Evolutionary conservation across 176 grass and related monocot genomes (phyloP).

Genomic region (Elaeis guineensis): DNA sequence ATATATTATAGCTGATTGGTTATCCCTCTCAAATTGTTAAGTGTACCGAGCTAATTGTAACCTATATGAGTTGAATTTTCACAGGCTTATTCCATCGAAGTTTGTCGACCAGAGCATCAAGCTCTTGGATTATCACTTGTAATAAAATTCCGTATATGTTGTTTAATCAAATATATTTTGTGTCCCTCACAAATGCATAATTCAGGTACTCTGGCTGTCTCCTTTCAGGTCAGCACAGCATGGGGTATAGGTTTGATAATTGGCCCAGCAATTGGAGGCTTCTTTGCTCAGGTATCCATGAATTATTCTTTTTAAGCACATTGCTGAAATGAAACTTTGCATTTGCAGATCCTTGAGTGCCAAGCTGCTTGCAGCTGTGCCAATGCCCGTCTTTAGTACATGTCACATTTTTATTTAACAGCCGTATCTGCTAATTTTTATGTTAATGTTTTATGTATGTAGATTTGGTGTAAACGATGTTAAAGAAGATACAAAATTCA

Average conservation of each 20-base stretch:
- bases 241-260: conserved; percentile 49
- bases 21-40: not conserved
- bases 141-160: conserved; percentile 1
- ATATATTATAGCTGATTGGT: not conserved
- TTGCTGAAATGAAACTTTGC: too few relatives aligned
- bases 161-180: not conserved
- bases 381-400: too few relatives aligned
- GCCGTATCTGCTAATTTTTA: too few relatives aligned
- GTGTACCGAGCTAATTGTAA: not conserved
- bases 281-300: conserved; percentile 50
- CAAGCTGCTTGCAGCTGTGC: too few relatives aligned
- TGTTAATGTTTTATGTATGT: too few relatives aligned
- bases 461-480: too few relatives aligned
- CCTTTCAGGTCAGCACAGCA: conserved; percentile 50
- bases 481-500: too few relatives aligned
- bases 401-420: too few relatives aligned
- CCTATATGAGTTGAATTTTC: not conserved
- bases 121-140: conserved; percentile 67
- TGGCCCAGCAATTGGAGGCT: conserved; percentile 67
- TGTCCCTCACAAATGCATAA: too few relatives aligned
- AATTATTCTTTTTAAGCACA: not conserved
- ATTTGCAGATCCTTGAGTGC: too few relatives aligned
- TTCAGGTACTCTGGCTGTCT: too few relatives aligned
- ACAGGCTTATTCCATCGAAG: conserved; percentile 70
- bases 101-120: conserved; percentile 61